Evolutionary conservation across 345 rosid genomes (phyloP).

Genomic region (Moricandia arvensis): DNA sequence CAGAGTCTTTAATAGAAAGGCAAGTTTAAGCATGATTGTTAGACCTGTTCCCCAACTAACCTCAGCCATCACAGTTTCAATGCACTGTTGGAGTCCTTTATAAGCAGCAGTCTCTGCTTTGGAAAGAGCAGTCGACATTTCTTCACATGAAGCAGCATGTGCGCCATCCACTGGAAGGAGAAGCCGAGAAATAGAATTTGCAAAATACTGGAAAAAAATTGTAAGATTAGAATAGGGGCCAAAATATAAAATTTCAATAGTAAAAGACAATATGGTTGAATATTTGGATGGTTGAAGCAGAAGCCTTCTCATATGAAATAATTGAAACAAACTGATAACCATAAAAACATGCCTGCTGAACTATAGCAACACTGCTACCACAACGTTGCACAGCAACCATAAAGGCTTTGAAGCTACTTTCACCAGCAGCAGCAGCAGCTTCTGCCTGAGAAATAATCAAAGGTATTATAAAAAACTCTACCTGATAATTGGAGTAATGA

Average conservation of each 20-base stretch:
- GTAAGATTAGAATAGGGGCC: constrained; percentile 2
- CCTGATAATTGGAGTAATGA: constrained; percentile 6
- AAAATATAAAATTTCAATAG: neutral
- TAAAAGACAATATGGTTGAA: neutral
- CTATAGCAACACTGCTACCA: constrained; percentile 96
- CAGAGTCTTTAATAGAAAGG: constrained; percentile 4
- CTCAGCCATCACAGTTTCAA: constrained; percentile 99
- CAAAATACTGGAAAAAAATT: constrained; percentile 64
- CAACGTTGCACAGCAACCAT: constrained; percentile 99
- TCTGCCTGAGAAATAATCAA: constrained; percentile 68
- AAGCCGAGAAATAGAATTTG: constrained; percentile 94
- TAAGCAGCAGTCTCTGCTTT: constrained; percentile 98
- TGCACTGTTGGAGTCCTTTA: constrained; percentile 99
- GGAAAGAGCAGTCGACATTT: constrained; percentile 97
- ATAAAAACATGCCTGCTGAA: constrained; percentile 67
- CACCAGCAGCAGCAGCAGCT: constrained; percentile 99
- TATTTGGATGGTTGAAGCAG: constrained; percentile 13
- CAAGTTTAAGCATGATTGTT: neutral
- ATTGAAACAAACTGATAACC: constrained; percentile 16
- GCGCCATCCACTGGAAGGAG: constrained; percentile 98
- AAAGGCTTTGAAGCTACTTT: constrained; percentile 97
- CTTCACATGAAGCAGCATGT: constrained; percentile 97
- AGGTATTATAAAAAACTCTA: constrained; percentile 24
- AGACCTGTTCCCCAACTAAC: constrained; percentile 40
- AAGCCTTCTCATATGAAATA: constrained; percentile 19